phyloP scores from a whole-genome alignment of 768 basidiomycete species.

The Terana coerulea region DNA sequence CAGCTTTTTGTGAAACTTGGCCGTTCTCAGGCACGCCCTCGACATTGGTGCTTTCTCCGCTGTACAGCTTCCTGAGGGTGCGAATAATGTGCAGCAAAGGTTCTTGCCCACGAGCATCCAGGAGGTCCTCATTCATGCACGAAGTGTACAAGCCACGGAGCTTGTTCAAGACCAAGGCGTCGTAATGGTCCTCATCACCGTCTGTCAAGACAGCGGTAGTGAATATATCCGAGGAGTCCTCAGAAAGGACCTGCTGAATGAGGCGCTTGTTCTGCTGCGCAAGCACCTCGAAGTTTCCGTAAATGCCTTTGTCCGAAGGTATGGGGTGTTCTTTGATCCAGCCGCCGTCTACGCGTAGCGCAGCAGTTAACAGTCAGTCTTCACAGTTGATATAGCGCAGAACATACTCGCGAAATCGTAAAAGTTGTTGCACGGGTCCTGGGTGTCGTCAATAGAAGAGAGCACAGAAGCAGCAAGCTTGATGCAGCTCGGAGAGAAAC shows the following conservation, averaged over 20 bases:
- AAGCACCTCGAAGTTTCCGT: conserved; percentile 69
- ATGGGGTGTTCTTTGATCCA: conserved; percentile 84
- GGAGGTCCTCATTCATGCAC: conserved; percentile 74
- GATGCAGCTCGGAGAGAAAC: conserved; percentile 78
- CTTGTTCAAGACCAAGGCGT: conserved; percentile 57
- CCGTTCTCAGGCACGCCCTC: conserved; percentile 9
- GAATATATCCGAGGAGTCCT: conserved; percentile 33
- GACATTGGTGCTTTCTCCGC: conserved; percentile 44
- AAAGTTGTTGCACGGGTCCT: conserved; percentile 95
- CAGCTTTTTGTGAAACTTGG: conserved; percentile 3
- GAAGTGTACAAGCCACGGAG: conserved; percentile 71
- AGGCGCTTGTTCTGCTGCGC: conserved; percentile 74
- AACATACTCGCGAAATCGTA: conserved; percentile 87
- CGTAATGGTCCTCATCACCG: conserved; percentile 31
- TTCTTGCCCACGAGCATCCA: conserved; percentile 67
- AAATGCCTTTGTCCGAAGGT: conserved; percentile 78
- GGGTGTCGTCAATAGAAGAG: conserved; percentile 68
- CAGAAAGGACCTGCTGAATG: conserved; percentile 67
- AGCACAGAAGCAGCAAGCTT: conserved; percentile 79
- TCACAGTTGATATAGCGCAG: neutral
- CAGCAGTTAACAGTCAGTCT: conserved; percentile 1
- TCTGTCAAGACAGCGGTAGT: conserved; percentile 13
- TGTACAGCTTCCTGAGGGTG: conserved; percentile 56
- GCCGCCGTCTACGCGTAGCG: conserved; percentile 61
- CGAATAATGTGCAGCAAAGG: conserved; percentile 70